phyloP scores from a whole-genome alignment of 805 yeast genomes.

The Osmozyma mogii region DNA sequence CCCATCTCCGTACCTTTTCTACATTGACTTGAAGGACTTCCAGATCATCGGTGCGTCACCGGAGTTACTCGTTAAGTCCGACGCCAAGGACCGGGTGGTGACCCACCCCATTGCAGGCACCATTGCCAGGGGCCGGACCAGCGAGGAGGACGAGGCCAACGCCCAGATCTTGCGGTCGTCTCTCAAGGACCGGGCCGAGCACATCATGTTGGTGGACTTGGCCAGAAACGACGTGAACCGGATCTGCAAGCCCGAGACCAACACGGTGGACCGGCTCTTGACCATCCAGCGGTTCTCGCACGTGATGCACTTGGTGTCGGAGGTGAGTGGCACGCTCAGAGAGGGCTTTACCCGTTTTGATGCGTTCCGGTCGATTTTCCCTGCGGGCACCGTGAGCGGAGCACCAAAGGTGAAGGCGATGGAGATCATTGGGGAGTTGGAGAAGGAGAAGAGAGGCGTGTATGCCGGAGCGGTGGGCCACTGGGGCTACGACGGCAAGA shows the following conservation, averaged over 20 bases:
- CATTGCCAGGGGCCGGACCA: conserved; percentile 79
- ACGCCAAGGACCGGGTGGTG: conserved; percentile 59
- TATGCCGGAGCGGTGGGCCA: conserved; percentile 99
- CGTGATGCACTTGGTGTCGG: conserved; percentile 93
- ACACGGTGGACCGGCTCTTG: conserved; percentile 80
- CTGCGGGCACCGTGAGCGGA: conserved; percentile 98
- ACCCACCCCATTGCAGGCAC: conserved; percentile 99
- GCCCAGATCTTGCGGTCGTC: conserved; percentile 70
- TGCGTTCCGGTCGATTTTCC: conserved; percentile 96
- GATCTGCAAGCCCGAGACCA: conserved; percentile 80
- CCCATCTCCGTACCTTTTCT: conserved; percentile 95
- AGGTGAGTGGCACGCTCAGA: conserved; percentile 87
- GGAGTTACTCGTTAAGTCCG: conserved; percentile 81
- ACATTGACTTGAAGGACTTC: conserved; percentile 84
- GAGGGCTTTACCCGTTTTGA: conserved; percentile 83
- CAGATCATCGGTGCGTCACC: conserved; percentile 98
- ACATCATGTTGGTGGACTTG: conserved; percentile 95
- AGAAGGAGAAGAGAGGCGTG: conserved; percentile 87
- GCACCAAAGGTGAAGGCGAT: conserved; percentile 97
- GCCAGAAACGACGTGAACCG: conserved; percentile 96
- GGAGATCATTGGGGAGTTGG: conserved; percentile 88
- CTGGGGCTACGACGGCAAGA: conserved; percentile 92
- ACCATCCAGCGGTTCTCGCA: conserved; percentile 92
- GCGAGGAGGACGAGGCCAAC: conserved; percentile 82
- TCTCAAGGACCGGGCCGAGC: conserved; percentile 93